A percentile compares a stretch with the other conserved stretches of the same genome.
Evolutionary conservation across 1,284 basidiomycete species (phyloP).

Genomic region (Malassezia vespertilionis): DNA sequence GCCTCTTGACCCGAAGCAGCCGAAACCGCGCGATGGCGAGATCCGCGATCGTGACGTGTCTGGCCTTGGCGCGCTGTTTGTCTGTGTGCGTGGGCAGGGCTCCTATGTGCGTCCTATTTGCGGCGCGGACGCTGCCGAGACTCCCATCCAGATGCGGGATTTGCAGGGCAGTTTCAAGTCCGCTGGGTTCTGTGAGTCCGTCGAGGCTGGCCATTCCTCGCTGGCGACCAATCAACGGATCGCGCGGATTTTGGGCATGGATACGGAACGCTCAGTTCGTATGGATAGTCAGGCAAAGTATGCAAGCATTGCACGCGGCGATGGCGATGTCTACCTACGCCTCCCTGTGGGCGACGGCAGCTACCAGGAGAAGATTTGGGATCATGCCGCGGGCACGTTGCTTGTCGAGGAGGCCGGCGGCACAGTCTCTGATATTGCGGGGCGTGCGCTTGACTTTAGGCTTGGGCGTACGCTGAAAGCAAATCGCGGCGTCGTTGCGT

Average conservation of each 20-base stretch:
- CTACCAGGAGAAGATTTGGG: constrained; percentile 88
- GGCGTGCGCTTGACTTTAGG: constrained; percentile 70
- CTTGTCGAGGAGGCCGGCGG: constrained; percentile 85
- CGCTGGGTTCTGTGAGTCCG: constrained; percentile 75
- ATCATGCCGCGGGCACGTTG: constrained; percentile 78
- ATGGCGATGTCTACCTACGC: constrained; percentile 78
- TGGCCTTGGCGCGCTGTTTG: constrained; percentile 40
- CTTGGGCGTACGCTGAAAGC: constrained; percentile 71
- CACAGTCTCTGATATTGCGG: constrained; percentile 68
- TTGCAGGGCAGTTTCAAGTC: constrained; percentile 46
- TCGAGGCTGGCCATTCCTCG: constrained; percentile 83
- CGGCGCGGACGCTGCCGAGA: constrained; percentile 17
- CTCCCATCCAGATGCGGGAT: constrained; percentile 37
- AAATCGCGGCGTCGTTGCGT: constrained; percentile 78
- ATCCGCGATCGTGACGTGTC: constrained; percentile 23
- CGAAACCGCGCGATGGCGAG: constrained; percentile 42
- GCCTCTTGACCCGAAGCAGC: constrained; percentile 50
- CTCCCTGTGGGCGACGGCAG: constrained; percentile 69
- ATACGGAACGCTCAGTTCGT: constrained; percentile 56
- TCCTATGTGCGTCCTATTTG: constrained; percentile 34
- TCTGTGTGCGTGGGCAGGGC: constrained; percentile 38
- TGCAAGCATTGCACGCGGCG: constrained; percentile 71
- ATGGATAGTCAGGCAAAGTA: constrained; percentile 99
- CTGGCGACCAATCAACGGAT: constrained; percentile 69
- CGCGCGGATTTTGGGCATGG: constrained; percentile 61